phyloP scores from a whole-genome alignment of 768 basidiomycete genomes.

The Phallus indusiatus region DNA sequence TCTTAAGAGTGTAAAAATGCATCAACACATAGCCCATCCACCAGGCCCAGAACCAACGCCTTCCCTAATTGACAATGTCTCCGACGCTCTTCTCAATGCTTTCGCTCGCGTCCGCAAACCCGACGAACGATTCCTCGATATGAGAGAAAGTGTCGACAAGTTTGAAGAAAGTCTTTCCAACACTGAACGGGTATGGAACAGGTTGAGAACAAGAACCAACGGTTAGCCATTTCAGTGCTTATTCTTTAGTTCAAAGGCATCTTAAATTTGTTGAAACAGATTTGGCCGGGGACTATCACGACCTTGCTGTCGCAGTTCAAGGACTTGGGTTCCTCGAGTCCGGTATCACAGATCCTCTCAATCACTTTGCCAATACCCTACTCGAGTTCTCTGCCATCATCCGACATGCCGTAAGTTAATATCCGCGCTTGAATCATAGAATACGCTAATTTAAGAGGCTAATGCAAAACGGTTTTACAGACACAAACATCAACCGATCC shows the following conservation, averaged over 20 bases:
- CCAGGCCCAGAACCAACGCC: constrained; percentile 71
- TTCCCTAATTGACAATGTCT: constrained; percentile 87
- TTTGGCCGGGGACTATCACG: constrained; percentile 94
- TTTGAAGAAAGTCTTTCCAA: constrained; percentile 88
- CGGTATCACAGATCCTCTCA: constrained; percentile 95
- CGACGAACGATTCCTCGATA: constrained; percentile 87
- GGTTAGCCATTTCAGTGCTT: constrained; percentile 40
- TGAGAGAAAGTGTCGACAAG: constrained; percentile 89
- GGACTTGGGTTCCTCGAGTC: constrained; percentile 96
- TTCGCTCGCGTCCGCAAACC: constrained; percentile 95
- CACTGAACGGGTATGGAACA: constrained; percentile 73
- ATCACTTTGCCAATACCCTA: constrained; percentile 93
- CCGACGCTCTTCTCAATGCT: constrained; percentile 92
- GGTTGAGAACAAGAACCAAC: constrained; percentile 71
- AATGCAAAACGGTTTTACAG: constrained; percentile 37
- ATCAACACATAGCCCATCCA: constrained; percentile 89
- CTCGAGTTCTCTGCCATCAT: constrained; percentile 89
- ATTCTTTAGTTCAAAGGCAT: not conserved
- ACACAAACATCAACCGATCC: constrained; percentile 89
- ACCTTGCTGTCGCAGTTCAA: constrained; percentile 91
- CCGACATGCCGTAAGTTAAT: constrained; percentile 60
- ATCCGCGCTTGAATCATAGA: not conserved
- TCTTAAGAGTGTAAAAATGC: constrained; percentile 87
- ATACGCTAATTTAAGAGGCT: not conserved
- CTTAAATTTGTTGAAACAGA: constrained; percentile 49